Base-by-base conservation (phyloP, 371 early-diverging fungal genomes). In the Syncephalis fuscata region DNA sequence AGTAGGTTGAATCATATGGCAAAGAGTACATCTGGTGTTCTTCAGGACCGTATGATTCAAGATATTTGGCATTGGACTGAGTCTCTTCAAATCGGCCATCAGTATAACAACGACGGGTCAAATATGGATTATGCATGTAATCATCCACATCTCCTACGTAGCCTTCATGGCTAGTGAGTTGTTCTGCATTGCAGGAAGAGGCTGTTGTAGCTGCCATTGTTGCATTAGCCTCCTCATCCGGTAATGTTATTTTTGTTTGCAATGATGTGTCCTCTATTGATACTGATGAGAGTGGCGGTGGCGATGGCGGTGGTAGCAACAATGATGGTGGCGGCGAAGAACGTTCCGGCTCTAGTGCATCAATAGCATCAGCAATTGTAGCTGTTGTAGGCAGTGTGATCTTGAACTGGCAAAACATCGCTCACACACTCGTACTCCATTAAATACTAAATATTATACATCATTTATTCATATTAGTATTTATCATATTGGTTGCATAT, bases 11-110 rank as follows among this genome's bases (percentile, higher is more conserved):
- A 44, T 83, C 80, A 44, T 84, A 78, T 0, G 71, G 57, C 1
- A 92, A 60, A 2, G 91, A 86, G 49, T 77, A 90, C 38, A 82
- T 50, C 49, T 87, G 88, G 51, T 76, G 66, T 24, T 80, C 81
- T 0, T 80, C 74, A 0, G 92, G 90, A 8, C 74, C 86, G 55
- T 88, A 85, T 0, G 74, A 64, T 37, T 73, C 64, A 22, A 79
- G 55, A 23, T 76, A 63, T 4, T 60, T 56, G 5, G 71, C 71
- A 21, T 41, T 41, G 40, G 68, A 56, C 11, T 32, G 32, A 4
- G 32, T 32, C 32, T 32, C 32, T 37, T 68, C 75, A 49, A 76
- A 74, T 26, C 71, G 71, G 2, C 54, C 63, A 4, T 64, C 60
- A 0, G 76, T 71, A 0, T 70, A 51, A 1, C 71, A 61, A 4